A percentile compares a stretch with the other conserved stretches of the same genome.
Evolutionary conservation across 495 filamentous ascomycete genomes (phyloP).

Genomic region (Hyaloscypha hepaticicola): DNA sequence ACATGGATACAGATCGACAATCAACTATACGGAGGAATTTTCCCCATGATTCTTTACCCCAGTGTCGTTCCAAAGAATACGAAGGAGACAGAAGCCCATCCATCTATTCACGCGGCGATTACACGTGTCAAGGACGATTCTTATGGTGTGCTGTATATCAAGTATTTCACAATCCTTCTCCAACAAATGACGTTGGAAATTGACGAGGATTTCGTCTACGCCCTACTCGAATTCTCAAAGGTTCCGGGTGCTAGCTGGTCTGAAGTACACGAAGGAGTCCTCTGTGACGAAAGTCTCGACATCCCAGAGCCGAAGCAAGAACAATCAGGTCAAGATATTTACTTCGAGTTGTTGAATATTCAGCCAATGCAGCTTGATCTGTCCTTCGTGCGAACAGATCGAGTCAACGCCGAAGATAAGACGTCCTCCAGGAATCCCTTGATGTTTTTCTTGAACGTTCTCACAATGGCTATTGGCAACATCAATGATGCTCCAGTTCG

Average conservation of each 20-base stretch:
- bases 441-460: constrained; percentile 97
- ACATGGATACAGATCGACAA: constrained; percentile 99
- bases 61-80: constrained; percentile 98
- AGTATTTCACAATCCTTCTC: constrained; percentile 89
- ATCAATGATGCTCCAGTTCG: constrained; percentile 95
- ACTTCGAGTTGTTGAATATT: constrained; percentile 94
- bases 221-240: constrained; percentile 92
- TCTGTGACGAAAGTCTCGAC: constrained; percentile 86
- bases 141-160: constrained; percentile 97
- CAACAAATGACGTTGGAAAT: constrained; percentile 99
- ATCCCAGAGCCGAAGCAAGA: constrained; percentile 89
- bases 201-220: constrained; percentile 97
- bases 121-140: constrained; percentile 97
- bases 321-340: constrained; percentile 84
- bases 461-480: constrained; percentile 99
- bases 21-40: constrained; percentile 96
- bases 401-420: constrained; percentile 93
- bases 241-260: constrained; percentile 92
- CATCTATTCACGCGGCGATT: constrained; percentile 86
- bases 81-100: constrained; percentile 95
- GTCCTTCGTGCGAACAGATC: constrained; percentile 94
- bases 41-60: constrained; percentile 95
- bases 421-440: constrained; percentile 85
- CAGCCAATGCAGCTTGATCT: constrained; percentile 98
- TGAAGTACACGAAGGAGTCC: constrained; percentile 70